Conservation (phyloP, 2,329 filamentous ascomycete species). For the Microsporum audouinii region DNA sequence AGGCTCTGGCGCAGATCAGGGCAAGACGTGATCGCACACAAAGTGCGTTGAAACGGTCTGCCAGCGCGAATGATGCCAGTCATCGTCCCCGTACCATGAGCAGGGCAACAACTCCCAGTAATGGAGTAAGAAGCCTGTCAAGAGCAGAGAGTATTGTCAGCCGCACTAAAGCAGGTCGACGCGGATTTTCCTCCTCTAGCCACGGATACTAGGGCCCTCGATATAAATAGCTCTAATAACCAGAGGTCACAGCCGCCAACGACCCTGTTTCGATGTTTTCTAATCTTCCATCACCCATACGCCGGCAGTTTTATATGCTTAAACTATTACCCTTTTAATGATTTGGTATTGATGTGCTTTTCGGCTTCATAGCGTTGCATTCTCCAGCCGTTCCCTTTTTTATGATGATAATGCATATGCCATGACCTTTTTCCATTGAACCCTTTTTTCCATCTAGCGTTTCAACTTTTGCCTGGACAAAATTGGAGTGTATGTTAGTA, state of each 20-base stretch:
- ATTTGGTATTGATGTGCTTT: background rate
- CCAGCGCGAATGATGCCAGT: conserved; percentile 29
- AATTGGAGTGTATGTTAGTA: background rate
- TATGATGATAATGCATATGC: background rate
- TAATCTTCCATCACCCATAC: background rate
- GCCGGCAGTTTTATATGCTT: background rate
- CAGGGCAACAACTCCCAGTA: conserved; percentile 9
- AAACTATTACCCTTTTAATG: background rate
- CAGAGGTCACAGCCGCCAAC: background rate
- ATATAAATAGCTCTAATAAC: background rate
- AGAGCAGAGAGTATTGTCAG: conserved; percentile 22
- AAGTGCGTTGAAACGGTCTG: conserved; percentile 28
- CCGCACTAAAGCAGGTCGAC: conserved; percentile 12
- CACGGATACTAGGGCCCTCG: background rate
- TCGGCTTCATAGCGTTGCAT: background rate
- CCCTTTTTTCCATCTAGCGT: background rate
- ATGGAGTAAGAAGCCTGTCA: conserved; percentile 23
- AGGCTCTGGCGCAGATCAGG: conserved; percentile 39
- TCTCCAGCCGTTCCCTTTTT: background rate
- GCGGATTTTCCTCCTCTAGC: conserved; percentile 21
- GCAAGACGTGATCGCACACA: conserved; percentile 38
- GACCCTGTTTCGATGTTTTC: background rate
- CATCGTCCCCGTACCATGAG: conserved; percentile 10
- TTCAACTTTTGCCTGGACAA: background rate
- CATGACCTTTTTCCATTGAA: background rate